Evolutionary conservation across 2,329 filamentous ascomycete genomes (phyloP).

Genomic region (Chrysosphaeria jannelii): DNA sequence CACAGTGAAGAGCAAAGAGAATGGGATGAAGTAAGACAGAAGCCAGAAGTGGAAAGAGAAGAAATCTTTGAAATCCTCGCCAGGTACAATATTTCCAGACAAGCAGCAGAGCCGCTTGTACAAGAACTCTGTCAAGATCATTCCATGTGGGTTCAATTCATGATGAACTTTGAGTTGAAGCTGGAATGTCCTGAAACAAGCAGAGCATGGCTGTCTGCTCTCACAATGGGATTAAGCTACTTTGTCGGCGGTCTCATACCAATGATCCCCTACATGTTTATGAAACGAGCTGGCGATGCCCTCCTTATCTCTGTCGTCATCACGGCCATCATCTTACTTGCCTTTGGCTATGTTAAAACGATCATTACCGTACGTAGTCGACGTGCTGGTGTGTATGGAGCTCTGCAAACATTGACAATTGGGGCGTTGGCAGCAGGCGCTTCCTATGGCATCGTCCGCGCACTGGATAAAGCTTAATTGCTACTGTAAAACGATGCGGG

Average conservation of each 20-base stretch:
- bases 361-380: constrained; percentile 20
- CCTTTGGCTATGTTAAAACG: constrained; percentile 36
- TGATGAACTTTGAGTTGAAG: constrained; percentile 26
- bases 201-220: constrained; percentile 21
- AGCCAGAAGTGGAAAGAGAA: constrained; percentile 15
- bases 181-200: constrained; percentile 15
- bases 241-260: constrained; percentile 42
- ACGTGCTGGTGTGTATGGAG: constrained; percentile 23
- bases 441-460: constrained; percentile 29
- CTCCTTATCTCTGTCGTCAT: constrained; percentile 28
- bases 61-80: constrained; percentile 17
- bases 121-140: constrained; percentile 17
- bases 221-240: constrained; percentile 38
- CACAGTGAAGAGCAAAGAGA: constrained; percentile 17
- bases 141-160: constrained; percentile 21
- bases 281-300: constrained; percentile 14
- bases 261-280: constrained; percentile 36
- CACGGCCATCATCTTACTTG: constrained; percentile 27
- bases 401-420: constrained; percentile 31
- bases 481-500: no score
- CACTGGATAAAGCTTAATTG: constrained; percentile 20
- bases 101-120: constrained; percentile 15
- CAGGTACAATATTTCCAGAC: constrained; percentile 14
- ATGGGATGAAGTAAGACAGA: constrained; percentile 10
- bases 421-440: constrained; percentile 34